Evolutionary conservation across 495 filamentous ascomycete genomes (phyloP).

Genomic region (Talaromyces trachyspermus): DNA sequence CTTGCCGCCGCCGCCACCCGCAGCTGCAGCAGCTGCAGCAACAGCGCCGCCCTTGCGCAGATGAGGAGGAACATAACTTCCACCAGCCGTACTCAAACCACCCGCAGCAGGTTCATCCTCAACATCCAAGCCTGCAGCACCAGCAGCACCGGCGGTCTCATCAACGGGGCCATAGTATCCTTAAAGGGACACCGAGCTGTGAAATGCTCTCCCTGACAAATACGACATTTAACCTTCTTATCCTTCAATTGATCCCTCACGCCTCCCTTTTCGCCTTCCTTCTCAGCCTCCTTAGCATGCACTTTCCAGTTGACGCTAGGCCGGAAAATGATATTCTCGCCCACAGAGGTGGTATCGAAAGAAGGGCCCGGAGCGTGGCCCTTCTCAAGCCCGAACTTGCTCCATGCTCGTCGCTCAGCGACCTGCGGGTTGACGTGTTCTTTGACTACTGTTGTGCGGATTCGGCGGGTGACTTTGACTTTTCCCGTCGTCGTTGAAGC

Average conservation of each 20-base stretch:
- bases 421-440: slow-evolving; percentile 95
- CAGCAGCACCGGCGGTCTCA: slow-evolving; percentile 49
- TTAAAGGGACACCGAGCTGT: slow-evolving; percentile 89
- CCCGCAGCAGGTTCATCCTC: slow-evolving; percentile 45
- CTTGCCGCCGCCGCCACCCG: slow-evolving; percentile 89
- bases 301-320: slow-evolving; percentile 86
- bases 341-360: slow-evolving; percentile 82
- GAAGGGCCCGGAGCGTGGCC: slow-evolving; percentile 59
- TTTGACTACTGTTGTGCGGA: slow-evolving; percentile 79
- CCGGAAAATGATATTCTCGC: slow-evolving; percentile 95
- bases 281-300: slow-evolving; percentile 74
- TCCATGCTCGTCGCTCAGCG: slow-evolving; percentile 83
- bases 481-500: slow-evolving; percentile 88
- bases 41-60: slow-evolving; percentile 57
- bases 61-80: slow-evolving; percentile 88
- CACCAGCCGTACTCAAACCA: slow-evolving; percentile 57
- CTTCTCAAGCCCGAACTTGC: slow-evolving; percentile 86
- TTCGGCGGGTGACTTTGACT: slow-evolving; percentile 90
- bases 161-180: slow-evolving; percentile 75
- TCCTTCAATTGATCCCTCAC: slow-evolving; percentile 93
- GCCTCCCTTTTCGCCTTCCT: slow-evolving; percentile 60
- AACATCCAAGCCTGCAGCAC: slow-evolving; percentile 40
- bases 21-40: slow-evolving; percentile 47
- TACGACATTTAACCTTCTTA: slow-evolving; percentile 99
- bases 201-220: slow-evolving; percentile 97